These are phyloP conservation scores for Penicillium alfredii DNA, from an alignment of 495 filamentous ascomycete genomes.

Conservation along the genomic window DNA sequence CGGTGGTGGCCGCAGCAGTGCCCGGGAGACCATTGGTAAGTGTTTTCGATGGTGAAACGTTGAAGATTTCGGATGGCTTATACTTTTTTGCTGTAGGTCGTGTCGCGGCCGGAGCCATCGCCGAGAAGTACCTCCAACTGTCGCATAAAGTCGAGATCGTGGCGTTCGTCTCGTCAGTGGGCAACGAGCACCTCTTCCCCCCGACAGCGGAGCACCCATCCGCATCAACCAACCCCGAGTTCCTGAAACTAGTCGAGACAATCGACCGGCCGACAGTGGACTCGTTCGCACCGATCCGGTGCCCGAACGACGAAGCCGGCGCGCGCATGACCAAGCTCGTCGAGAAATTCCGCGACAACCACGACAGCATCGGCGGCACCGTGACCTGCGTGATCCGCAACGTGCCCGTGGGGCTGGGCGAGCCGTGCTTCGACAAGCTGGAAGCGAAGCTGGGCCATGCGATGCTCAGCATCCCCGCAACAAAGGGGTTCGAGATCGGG, in stretches of 20 bases:
- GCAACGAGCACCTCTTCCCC: slow-evolving; percentile 75
- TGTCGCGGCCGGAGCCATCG: slow-evolving; percentile 91
- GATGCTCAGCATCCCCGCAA: slow-evolving; percentile 95
- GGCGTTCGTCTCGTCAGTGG: slow-evolving; percentile 84
- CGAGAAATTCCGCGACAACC: slow-evolving; percentile 67
- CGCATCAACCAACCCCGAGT: slow-evolving; percentile 74
- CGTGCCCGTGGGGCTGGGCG: slow-evolving; percentile 78
- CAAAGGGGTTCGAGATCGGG: slow-evolving; percentile 95
- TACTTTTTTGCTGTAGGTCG: slow-evolving; percentile 44
- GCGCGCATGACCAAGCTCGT: slow-evolving; percentile 74
- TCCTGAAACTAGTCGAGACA: slow-evolving; percentile 66
- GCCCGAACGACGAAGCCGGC: slow-evolving; percentile 62
- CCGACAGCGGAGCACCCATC: slow-evolving; percentile 68
- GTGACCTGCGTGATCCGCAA: slow-evolving; percentile 96
- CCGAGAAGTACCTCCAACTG: slow-evolving; percentile 82
- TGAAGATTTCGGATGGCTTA: slow-evolving; percentile 1
- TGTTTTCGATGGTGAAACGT: not conserved
- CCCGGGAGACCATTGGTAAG: slow-evolving; percentile 85
- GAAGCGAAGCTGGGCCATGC: slow-evolving; percentile 91
- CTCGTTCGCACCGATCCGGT: slow-evolving; percentile 75
- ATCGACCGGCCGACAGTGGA: slow-evolving; percentile 80
- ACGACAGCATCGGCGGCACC: slow-evolving; percentile 91
- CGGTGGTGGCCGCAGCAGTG: slow-evolving; percentile 87
- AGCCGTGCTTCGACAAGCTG: slow-evolving; percentile 94
- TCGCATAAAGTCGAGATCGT: slow-evolving; percentile 85